A percentile compares a stretch with the other conserved stretches of the same genome.
Conservation (phyloP, 768 basidiomycete genomes). For the Amanita fuliginea region DNA sequence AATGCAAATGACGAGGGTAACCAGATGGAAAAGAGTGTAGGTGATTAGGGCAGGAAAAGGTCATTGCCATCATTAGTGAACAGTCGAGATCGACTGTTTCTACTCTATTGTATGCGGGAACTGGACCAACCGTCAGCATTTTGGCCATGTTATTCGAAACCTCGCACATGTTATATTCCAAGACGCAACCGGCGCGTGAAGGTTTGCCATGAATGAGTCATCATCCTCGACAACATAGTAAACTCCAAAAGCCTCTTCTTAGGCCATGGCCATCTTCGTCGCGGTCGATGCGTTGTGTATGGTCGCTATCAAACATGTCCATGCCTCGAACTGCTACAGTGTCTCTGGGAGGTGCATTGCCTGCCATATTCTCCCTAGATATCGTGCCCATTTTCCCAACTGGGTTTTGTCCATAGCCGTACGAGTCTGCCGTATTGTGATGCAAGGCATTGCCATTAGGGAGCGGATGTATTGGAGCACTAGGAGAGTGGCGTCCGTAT, state of each 20-base stretch:
- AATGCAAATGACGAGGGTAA: constrained; percentile 13
- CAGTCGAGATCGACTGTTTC: constrained; percentile 3
- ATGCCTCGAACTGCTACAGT: constrained; percentile 34
- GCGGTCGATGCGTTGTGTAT: constrained; percentile 46
- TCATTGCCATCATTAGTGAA: constrained; percentile 2
- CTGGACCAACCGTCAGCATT: constrained; percentile 2
- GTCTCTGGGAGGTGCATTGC: constrained; percentile 21
- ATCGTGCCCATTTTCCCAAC: constrained; percentile 37
- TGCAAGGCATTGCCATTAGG: constrained; percentile 29
- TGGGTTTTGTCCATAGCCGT: constrained; percentile 48
- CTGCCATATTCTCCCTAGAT: constrained; percentile 42
- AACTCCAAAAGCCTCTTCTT: constrained; percentile 49
- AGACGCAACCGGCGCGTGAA: constrained; percentile 23
- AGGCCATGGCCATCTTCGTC: constrained; percentile 58
- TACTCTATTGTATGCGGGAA: constrained; percentile 10
- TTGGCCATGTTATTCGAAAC: background rate
- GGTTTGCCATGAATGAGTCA: constrained; percentile 9
- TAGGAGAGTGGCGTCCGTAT: constrained; percentile 51
- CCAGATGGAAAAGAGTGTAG: constrained; percentile 3
- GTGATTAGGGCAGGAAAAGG: constrained; percentile 5
- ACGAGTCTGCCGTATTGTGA: constrained; percentile 54
- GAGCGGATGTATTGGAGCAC: constrained; percentile 23
- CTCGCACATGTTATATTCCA: constrained; percentile 5
- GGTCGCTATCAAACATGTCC: constrained; percentile 57
- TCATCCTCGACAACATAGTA: constrained; percentile 63